Base-by-base conservation (phyloP, 495 filamentous ascomycete genomes). In the Penicillium roqueforti region DNA sequence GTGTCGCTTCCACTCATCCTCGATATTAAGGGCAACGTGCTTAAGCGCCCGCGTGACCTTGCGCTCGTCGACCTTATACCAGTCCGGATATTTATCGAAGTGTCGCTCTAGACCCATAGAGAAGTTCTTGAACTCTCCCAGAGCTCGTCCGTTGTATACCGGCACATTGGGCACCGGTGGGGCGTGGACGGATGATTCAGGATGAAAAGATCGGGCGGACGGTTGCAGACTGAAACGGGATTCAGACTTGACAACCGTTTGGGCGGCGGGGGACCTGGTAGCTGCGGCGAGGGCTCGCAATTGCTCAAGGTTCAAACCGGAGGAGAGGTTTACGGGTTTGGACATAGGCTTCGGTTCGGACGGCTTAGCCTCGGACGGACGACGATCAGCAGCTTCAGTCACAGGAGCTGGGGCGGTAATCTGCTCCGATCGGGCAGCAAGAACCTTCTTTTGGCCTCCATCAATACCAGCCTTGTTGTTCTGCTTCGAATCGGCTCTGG, bases 231-330 rank as follows among this genome's bases (percentile, higher is more conserved):
- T 42, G 14, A n/a, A n/a, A 38, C 29, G 13, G 9, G 49, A n/a
- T 14, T 42, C 37, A 9, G 25, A 14, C 14, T 34, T 31, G 19
- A 32, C 5, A 8, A 3, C 4, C 16, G 28, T 1, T n/a, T 23
- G 6, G 18, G 38, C 20, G 19, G 49, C 26, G 3, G 50, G 50
- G 19, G 50, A 43, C 28, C 50, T 41, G 39, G 28, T 52, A 18
- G 50, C 50, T 31, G 50, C 50, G 1, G 50, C 50, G 5, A 52
- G 50, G 13, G 50, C 39, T n/a, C 50, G 50, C 29, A 52, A 10
- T 41, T 52, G 39, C 2, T 52, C 50, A 0, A 51, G 26, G 28
- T 29, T 42, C 26, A 42, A 39, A 8, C 37, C 37, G 0, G 49
- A 32, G 0, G 23, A 16, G 5, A 22, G 23, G 16, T 26, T 38